Evolutionary conservation across 768 basidiomycete genomes (phyloP).

Genomic region (Suillus tomentosus): DNA sequence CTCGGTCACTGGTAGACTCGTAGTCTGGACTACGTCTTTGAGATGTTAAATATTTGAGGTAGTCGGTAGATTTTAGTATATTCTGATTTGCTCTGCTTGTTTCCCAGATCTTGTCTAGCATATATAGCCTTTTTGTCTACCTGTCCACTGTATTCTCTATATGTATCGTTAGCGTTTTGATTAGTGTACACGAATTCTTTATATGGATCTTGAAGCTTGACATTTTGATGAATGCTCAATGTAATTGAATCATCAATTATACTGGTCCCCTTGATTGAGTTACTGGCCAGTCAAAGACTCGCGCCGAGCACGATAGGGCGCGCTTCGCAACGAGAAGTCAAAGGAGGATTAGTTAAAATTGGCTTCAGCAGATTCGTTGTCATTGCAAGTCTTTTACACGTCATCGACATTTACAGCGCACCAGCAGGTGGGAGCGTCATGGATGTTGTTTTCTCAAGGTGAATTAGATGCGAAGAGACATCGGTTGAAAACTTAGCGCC

Average conservation of each 20-base stretch:
- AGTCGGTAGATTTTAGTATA: constrained; percentile 15
- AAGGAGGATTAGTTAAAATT: background rate
- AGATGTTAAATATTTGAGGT: too few relatives aligned
- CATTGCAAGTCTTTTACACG: background rate
- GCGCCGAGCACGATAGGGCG: background rate
- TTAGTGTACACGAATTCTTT: background rate
- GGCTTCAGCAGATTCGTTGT: background rate
- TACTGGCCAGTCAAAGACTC: background rate
- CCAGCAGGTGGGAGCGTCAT: background rate
- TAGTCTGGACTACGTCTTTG: too few relatives aligned
- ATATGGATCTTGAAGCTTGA: background rate
- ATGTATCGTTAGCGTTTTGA: background rate
- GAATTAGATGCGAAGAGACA: background rate
- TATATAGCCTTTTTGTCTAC: background rate
- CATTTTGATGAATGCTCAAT: background rate
- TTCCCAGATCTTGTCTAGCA: background rate
- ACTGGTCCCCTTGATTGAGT: background rate
- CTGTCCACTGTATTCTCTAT: background rate
- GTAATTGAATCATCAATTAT: background rate
- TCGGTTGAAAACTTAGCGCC: background rate
- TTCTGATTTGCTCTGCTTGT: background rate
- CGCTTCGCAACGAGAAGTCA: background rate
- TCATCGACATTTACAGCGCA: background rate
- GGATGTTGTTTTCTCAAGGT: too few relatives aligned
- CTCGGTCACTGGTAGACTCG: constrained; percentile 65